Percentiles rank a stretch among this genome's conserved stretches.
These are phyloP conservation scores for Botryococcus braunii DNA, from an alignment of 163 green algal genomes.

Conservation along the genomic window DNA sequence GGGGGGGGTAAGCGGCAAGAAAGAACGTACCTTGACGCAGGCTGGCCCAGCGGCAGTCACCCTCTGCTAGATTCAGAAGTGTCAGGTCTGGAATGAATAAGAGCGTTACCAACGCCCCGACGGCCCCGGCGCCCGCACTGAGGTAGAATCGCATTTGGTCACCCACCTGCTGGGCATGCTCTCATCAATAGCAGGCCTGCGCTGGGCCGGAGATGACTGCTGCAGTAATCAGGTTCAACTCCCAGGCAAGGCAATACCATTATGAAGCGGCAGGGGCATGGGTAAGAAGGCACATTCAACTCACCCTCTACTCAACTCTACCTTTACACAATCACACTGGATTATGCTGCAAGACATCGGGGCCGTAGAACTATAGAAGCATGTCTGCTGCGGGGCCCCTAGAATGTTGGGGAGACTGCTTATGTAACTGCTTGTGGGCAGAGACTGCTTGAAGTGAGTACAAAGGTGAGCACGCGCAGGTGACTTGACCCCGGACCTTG, in stretches of 20 bases:
- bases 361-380: too few species aligned
- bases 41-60: conserved; percentile 35
- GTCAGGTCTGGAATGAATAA: conserved; percentile 54
- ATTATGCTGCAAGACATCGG: background rate
- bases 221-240: conserved; percentile 11
- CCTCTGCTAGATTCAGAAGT: conserved; percentile 53
- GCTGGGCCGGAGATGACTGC: background rate
- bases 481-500: too few species aligned
- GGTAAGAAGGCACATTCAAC: background rate
- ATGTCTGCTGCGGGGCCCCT: too few species aligned
- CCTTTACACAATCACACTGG: too few species aligned
- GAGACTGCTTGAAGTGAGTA: too few species aligned
- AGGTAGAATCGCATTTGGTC: conserved; percentile 38
- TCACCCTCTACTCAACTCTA: too few species aligned
- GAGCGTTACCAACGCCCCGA: conserved; percentile 33
- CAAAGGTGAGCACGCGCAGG: too few species aligned
- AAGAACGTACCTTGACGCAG: background rate
- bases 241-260: background rate
- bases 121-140: conserved; percentile 18
- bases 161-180: conserved; percentile 8
- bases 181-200: background rate
- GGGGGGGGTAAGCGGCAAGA: too few species aligned
- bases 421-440: too few species aligned
- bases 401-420: too few species aligned
- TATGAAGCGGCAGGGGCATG: background rate